A percentile compares a stretch with the other conserved stretches of the same genome.
phyloP scores from a whole-genome alignment of 2,329 filamentous ascomycete species.

The Amauroascus niger region DNA sequence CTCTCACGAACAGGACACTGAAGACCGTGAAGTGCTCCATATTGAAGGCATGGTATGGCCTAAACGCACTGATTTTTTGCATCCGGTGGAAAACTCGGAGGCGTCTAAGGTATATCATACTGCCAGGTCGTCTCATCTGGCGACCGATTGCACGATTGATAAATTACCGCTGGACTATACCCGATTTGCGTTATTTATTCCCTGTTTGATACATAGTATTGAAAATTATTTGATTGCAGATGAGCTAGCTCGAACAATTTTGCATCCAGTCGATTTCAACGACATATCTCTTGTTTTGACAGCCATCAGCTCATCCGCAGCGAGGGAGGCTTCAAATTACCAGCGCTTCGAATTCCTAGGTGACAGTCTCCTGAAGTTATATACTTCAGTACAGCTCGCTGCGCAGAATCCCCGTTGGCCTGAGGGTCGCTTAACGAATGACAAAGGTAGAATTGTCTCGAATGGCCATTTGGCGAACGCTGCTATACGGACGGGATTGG shows the following conservation, averaged over 20 bases:
- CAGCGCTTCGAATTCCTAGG: slow-evolving; percentile 81
- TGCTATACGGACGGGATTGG: slow-evolving; percentile 54
- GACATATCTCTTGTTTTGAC: slow-evolving; percentile 51
- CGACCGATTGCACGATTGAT: slow-evolving; percentile 27
- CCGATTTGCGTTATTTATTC: slow-evolving; percentile 53
- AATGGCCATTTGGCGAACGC: slow-evolving; percentile 64
- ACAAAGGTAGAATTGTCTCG: slow-evolving; percentile 61
- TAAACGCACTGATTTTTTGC: slow-evolving; percentile 29
- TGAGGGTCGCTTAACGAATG: slow-evolving; percentile 62
- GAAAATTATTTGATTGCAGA: slow-evolving; percentile 56
- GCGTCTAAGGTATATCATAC: slow-evolving; percentile 18
- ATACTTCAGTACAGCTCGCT: slow-evolving; percentile 56
- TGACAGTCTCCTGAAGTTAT: slow-evolving; percentile 71
- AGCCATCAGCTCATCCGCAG: slow-evolving; percentile 59
- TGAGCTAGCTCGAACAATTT: slow-evolving; percentile 47
- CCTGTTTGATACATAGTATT: slow-evolving; percentile 61
- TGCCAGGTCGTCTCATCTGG: slow-evolving; percentile 17
- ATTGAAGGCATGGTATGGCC: slow-evolving; percentile 24
- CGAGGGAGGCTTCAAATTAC: slow-evolving; percentile 57
- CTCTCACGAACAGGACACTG: neutral
- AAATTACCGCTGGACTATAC: slow-evolving; percentile 40
- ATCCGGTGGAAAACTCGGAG: slow-evolving; percentile 18
- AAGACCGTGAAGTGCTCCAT: slow-evolving; percentile 17
- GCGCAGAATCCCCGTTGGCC: slow-evolving; percentile 55
- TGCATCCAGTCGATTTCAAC: slow-evolving; percentile 46